Evolutionary conservation across 345 rosid species (phyloP), one percentile per base, ranked within the genome.

Genomic region (Reutealis trisperma): DNA sequence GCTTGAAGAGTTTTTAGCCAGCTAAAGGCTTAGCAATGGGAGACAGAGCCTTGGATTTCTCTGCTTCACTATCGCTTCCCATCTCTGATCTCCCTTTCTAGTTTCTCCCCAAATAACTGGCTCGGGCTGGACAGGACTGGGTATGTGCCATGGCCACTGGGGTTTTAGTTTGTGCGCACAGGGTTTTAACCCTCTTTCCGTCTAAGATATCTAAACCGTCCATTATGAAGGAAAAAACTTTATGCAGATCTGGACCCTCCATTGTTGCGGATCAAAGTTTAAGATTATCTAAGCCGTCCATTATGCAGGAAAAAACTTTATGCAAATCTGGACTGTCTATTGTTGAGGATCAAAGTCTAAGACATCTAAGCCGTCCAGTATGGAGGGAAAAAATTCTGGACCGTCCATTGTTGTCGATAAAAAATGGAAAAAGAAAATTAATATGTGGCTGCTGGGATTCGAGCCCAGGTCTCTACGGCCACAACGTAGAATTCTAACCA

Each of bases 401-500:
- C 30, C 30, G 30, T 27, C 30, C 30, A 27, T 27, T n/a, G n/a
- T n/a, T n/a, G n/a, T n/a, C n/a, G n/a, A n/a, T n/a, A n/a, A n/a
- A n/a, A n/a, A n/a, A n/a, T n/a, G n/a, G n/a, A n/a, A n/a, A n/a
- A n/a, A n/a, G n/a, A n/a, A n/a, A n/a, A 27, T 27, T 27, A 27
- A 27, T 27, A 0, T 89, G 90, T 86, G 91, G 92, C 93, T 89
- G 91, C 86, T 92, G 89, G 92, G 92, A 91, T 88, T 91, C 91
- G 89, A 90, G 90, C 91, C 90, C 88, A 90, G 90, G 88, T 89
- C 96, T 87, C 88, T 85, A 93, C 90, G 90, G 92, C 91, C 93
- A 92, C 91, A 90, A 89, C 91, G 86, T 87, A 86, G 81, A 83
- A 87, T 87, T 90, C 88, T 89, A 8, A 87, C 92, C 92, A 88